A percentile compares a stretch with the other conserved stretches of the same genome.
Evolutionary conservation across 73 alveolate genomes (phyloP).

Genomic region (Diophrys sp.): DNA sequence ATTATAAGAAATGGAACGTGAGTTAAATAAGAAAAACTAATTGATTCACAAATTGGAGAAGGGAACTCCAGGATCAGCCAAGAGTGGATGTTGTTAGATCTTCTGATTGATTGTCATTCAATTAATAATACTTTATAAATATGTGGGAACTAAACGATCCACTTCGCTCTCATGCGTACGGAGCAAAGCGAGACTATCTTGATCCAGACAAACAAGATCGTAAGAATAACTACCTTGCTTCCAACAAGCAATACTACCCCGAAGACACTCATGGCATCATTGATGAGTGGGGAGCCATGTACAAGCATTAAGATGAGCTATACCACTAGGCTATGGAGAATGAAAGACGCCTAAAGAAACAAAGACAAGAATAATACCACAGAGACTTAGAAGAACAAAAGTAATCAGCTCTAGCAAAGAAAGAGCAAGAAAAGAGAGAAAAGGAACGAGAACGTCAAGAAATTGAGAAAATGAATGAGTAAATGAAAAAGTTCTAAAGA

Average conservation of each 20-base stretch:
- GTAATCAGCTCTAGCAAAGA: conserved; percentile 14
- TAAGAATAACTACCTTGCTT: conserved; percentile 15
- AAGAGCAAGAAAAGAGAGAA: conserved; percentile 24
- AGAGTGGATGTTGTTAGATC: too few relatives aligned
- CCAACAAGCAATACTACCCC: conserved; percentile 47
- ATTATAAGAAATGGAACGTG: too few relatives aligned
- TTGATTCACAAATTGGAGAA: too few relatives aligned
- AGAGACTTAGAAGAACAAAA: conserved; percentile 10
- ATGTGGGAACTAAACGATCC: conserved; percentile 12
- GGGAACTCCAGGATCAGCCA: too few relatives aligned
- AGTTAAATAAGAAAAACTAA: too few relatives aligned
- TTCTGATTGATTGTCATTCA: too few relatives aligned
- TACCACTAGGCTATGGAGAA: conserved; percentile 12
- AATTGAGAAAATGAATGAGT: conserved; percentile 10
- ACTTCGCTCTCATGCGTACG: conserved; percentile 24
- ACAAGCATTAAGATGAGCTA: conserved; percentile 29
- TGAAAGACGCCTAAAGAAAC: conserved; percentile 8
- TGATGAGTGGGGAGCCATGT: conserved; percentile 63
- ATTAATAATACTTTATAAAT: too few relatives aligned
- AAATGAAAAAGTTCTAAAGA: background rate
- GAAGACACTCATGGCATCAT: conserved; percentile 37
- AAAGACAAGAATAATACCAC: background rate
- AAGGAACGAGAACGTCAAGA: conserved; percentile 9
- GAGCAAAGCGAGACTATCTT: conserved; percentile 35
- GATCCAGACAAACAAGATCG: conserved; percentile 40